A percentile compares a stretch with the other conserved stretches of the same genome.
Evolutionary conservation across 495 filamentous ascomycete genomes (phyloP).

Genomic region (Hapsidospora chrysogenum): DNA sequence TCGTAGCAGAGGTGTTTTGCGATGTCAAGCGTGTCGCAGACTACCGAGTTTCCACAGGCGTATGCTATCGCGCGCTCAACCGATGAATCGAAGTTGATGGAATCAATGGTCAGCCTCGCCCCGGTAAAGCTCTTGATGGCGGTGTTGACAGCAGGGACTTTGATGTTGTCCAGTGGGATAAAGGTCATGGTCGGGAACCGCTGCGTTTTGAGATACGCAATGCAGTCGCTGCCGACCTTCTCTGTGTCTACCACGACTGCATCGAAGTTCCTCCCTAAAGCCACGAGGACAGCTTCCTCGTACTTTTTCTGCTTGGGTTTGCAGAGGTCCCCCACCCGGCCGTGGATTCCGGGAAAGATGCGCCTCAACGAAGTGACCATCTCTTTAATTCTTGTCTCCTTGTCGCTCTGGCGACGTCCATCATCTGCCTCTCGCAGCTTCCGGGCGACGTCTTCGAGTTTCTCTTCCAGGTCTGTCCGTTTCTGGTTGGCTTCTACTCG

Average conservation of each 20-base stretch:
- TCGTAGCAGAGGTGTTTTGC: slow-evolving; percentile 85
- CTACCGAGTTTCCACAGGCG: slow-evolving; percentile 87
- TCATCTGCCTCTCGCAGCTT: slow-evolving; percentile 72
- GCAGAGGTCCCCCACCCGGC: slow-evolving; percentile 81
- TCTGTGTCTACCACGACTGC: slow-evolving; percentile 93
- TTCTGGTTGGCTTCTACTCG: slow-evolving; percentile 61
- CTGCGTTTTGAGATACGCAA: slow-evolving; percentile 85
- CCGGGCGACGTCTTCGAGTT: slow-evolving; percentile 60
- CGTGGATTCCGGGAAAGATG: slow-evolving; percentile 81
- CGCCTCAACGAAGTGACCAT: slow-evolving; percentile 73
- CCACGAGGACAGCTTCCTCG: slow-evolving; percentile 79
- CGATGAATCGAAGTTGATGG: slow-evolving; percentile 78
- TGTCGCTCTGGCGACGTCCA: slow-evolving; percentile 67
- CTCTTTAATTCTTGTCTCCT: slow-evolving; percentile 59
- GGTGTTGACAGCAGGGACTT: slow-evolving; percentile 74
- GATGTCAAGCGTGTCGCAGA: slow-evolving; percentile 73
- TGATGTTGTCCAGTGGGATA: slow-evolving; percentile 91
- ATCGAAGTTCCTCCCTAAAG: slow-evolving; percentile 84
- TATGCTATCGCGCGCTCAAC: slow-evolving; percentile 87
- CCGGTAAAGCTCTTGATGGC: slow-evolving; percentile 78
- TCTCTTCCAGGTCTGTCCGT: slow-evolving; percentile 79
- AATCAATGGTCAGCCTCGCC: slow-evolving; percentile 82
- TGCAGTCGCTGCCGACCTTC: slow-evolving; percentile 84
- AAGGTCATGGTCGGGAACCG: slow-evolving; percentile 74
- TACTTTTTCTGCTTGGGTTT: slow-evolving; percentile 94